Evolutionary conservation across 2,329 filamentous ascomycete genomes (phyloP).

Genomic region (Cercospora sesami): DNA sequence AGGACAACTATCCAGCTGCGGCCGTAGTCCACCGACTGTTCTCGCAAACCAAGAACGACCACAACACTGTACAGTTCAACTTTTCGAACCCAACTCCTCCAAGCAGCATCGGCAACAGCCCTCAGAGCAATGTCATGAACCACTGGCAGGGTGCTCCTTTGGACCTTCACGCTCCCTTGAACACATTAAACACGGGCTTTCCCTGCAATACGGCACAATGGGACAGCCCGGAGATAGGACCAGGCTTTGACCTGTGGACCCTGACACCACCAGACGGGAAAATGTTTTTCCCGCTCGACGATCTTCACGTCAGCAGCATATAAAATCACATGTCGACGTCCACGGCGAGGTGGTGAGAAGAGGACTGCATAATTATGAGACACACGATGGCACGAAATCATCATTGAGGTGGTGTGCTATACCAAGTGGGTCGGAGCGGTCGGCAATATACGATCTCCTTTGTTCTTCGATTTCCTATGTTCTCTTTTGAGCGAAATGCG

Average conservation of each 20-base stretch:
- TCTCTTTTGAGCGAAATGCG: not conserved
- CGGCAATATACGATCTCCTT: not conserved
- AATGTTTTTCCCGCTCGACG: conserved; percentile 13
- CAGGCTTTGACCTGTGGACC: conserved; percentile 9
- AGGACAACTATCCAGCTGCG: conserved; percentile 11
- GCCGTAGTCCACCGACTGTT: conserved; percentile 12
- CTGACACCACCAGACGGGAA: conserved; percentile 2
- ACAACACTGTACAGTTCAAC: conserved; percentile 1
- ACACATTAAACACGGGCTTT: not conserved
- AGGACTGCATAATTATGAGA: conserved; percentile 1
- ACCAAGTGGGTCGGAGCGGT: conserved; percentile 1
- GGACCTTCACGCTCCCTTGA: not conserved
- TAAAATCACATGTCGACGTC: not conserved
- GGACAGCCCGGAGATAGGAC: conserved; percentile 2
- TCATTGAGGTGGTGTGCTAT: conserved; percentile 2
- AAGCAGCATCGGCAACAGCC: not conserved
- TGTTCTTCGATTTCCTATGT: not conserved
- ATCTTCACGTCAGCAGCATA: conserved; percentile 1
- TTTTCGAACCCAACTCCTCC: not conserved
- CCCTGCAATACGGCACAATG: conserved; percentile 1
- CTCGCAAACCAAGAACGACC: not conserved
- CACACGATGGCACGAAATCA: not conserved
- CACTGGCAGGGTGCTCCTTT: conserved; percentile 8
- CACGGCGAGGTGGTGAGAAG: not conserved
- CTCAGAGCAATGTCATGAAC: not conserved